Evolutionary conservation across 2,329 filamentous ascomycete genomes (phyloP).

Genomic region (Botrytis paeoniae): DNA sequence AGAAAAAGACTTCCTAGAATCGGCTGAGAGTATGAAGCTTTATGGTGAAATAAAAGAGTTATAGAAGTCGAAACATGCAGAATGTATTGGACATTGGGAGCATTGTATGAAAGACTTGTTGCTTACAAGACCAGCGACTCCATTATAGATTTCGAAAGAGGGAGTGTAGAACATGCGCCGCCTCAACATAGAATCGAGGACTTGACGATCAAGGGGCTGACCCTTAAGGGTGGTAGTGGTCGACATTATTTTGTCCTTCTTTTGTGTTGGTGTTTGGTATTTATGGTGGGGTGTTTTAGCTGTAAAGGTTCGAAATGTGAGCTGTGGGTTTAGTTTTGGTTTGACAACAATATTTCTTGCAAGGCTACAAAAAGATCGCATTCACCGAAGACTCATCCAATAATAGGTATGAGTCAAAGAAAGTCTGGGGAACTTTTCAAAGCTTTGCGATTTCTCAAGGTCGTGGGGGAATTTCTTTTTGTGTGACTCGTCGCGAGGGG

Average conservation of each 20-base stretch:
- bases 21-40: no score
- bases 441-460: slow-evolving; percentile 7
- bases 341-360: slow-evolving; percentile 37
- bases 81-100: neutral
- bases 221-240: slow-evolving; percentile 79
- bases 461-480: slow-evolving; percentile 18
- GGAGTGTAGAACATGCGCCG: slow-evolving; percentile 93
- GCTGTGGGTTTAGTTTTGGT: slow-evolving; percentile 23
- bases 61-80: neutral
- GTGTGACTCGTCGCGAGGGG: slow-evolving; percentile 16
- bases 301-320: slow-evolving; percentile 41
- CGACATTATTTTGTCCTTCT: slow-evolving; percentile 45
- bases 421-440: slow-evolving; percentile 18
- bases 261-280: slow-evolving; percentile 33
- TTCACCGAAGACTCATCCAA: slow-evolving; percentile 36
- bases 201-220: slow-evolving; percentile 78
- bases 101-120: neutral
- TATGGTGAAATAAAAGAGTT: neutral
- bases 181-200: slow-evolving; percentile 80
- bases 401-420: slow-evolving; percentile 28
- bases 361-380: slow-evolving; percentile 42
- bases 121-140: slow-evolving; percentile 75
- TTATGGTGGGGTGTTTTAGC: slow-evolving; percentile 37
- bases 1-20: neutral
- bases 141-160: slow-evolving; percentile 92